phyloP scores from a whole-genome alignment of 163 green algal genomes.

The Coccomyxa subellipsoidea region DNA sequence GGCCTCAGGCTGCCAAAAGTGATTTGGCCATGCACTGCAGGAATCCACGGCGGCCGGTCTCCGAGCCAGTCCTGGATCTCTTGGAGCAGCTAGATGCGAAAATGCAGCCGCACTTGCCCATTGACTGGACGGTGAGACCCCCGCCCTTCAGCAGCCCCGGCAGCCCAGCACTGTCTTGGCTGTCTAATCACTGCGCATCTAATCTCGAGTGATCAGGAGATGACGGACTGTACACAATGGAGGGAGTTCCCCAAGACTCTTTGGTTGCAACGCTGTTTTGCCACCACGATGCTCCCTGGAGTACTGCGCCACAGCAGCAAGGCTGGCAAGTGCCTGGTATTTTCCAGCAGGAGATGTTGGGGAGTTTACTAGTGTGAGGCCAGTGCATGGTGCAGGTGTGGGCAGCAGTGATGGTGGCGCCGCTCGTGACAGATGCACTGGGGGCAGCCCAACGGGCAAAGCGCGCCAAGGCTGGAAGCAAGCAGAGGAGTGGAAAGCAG shows the following conservation, averaged over 20 bases:
- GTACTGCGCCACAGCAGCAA: neutral
- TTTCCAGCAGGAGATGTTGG: neutral
- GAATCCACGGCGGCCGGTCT: neutral
- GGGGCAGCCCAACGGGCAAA: neutral
- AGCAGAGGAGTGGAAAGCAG: neutral
- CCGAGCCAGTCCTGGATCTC: neutral
- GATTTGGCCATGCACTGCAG: neutral
- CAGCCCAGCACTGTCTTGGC: no score
- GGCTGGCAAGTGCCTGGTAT: neutral
- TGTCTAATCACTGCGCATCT: no score
- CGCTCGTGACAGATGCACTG: neutral
- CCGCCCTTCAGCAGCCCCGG: no score
- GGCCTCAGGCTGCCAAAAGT: no score
- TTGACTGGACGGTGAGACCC: neutral
- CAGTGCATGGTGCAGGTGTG: neutral
- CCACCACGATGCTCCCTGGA: neutral
- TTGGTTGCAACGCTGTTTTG: no score
- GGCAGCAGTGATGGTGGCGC: neutral
- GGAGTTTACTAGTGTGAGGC: neutral
- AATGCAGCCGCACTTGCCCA: neutral
- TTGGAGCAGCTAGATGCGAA: neutral
- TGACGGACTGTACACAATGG: no score
- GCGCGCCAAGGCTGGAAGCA: neutral
- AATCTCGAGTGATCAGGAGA: no score
- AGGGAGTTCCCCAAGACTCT: no score